Conservation (phyloP, 345 rosid genomes). For the Fremontodendron californicum region DNA sequence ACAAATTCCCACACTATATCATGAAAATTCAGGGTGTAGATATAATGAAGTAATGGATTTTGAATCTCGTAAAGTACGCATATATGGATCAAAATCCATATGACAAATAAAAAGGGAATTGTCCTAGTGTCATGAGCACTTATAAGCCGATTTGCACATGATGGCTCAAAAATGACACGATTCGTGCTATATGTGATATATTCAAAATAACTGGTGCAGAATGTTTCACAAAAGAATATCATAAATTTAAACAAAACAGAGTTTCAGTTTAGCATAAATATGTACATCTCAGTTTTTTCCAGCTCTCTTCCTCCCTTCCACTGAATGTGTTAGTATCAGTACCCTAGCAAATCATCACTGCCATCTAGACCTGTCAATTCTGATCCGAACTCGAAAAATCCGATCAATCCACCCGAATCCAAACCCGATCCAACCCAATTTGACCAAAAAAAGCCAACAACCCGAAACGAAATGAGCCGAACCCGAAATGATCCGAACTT, state of each 20-base stretch:
- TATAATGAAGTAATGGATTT: too few species aligned
- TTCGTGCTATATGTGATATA: not conserved
- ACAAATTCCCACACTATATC: not conserved
- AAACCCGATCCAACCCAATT: too few species aligned
- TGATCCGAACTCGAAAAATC: too few species aligned
- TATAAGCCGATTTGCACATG: not conserved
- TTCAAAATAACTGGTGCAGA: not conserved
- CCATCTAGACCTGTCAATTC: too few species aligned
- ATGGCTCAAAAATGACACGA: not conserved
- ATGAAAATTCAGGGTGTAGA: too few species aligned
- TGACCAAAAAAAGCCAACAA: too few species aligned
- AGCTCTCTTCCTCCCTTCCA: not conserved
- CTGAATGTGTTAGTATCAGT: not conserved
- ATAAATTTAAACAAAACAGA: not conserved
- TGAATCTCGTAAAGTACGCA: not conserved
- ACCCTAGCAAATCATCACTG: not conserved
- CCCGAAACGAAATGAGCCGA: too few species aligned
- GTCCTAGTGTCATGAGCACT: not conserved
- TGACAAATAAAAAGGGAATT: not conserved
- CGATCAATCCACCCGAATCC: too few species aligned
- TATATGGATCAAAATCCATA: not conserved
- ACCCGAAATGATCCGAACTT: too few species aligned
- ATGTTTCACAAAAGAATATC: not conserved
- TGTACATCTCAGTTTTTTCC: not conserved
- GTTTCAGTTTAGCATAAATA: not conserved